A percentile compares a stretch with the other conserved stretches of the same genome.
Conservation (phyloP, 2,329 filamentous ascomycete species). For the Pestalotiopsis fici region DNA sequence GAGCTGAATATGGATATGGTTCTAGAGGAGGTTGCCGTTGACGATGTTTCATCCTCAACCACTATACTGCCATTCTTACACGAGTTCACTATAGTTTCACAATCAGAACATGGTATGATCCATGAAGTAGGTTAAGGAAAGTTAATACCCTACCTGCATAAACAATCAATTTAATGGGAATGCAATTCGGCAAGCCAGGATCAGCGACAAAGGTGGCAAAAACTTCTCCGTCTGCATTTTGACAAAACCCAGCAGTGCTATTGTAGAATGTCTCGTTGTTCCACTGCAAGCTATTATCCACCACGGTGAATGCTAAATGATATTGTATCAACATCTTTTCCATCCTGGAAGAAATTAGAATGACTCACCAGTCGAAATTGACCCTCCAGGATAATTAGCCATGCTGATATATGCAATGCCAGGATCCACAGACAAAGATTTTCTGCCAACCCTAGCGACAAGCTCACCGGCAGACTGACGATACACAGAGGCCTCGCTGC, state of each 20-base stretch:
- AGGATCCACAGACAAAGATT: conserved; percentile 9
- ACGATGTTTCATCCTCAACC: background rate
- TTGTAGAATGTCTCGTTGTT: conserved; percentile 8
- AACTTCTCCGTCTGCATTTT: background rate
- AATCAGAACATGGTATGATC: background rate
- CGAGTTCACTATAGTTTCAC: background rate
- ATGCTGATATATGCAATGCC: conserved; percentile 6
- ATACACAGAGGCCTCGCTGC: conserved; percentile 6
- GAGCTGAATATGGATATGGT: background rate
- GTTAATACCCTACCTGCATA: background rate
- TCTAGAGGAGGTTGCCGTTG: background rate
- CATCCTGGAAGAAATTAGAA: background rate
- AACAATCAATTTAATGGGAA: conserved; percentile 3
- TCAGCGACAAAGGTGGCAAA: conserved; percentile 1
- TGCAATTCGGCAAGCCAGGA: background rate
- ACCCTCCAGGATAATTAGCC: conserved; percentile 1
- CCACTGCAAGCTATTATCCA: background rate
- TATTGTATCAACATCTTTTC: background rate
- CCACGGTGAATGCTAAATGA: conserved; percentile 1
- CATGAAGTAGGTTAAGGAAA: no score
- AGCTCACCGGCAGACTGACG: background rate
- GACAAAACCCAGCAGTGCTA: conserved; percentile 8
- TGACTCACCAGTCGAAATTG: background rate
- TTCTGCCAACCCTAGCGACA: background rate
- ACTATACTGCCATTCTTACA: conserved; percentile 2